These are phyloP conservation scores for Glonium stellatum DNA, from an alignment of 495 filamentous ascomycete species.

Conservation along the genomic window DNA sequence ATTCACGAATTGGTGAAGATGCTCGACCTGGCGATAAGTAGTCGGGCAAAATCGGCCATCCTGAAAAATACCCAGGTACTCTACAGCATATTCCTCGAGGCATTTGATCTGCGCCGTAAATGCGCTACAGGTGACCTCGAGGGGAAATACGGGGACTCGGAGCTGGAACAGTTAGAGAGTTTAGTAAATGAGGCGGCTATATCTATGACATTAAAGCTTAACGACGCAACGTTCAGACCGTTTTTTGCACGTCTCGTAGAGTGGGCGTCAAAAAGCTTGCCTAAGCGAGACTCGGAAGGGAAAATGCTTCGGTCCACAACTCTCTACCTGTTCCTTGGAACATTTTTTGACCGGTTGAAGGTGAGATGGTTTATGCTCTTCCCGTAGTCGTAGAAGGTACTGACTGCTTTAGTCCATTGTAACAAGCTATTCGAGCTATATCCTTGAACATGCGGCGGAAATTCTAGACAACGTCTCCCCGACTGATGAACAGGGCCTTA, in stretches of 20 bases:
- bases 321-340: constrained; percentile 69
- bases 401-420: constrained; percentile 60
- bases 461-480: constrained; percentile 48
- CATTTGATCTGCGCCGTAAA: constrained; percentile 34
- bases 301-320: constrained; percentile 53
- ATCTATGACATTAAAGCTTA: constrained; percentile 91
- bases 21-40: constrained; percentile 61
- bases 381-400: background rate
- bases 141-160: constrained; percentile 41
- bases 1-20: constrained; percentile 59
- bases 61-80: constrained; percentile 60
- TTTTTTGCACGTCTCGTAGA: constrained; percentile 77
- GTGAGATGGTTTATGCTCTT: constrained; percentile 27
- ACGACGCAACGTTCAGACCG: constrained; percentile 92
- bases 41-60: constrained; percentile 65
- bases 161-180: constrained; percentile 59
- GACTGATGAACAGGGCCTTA: constrained; percentile 47
- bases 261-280: constrained; percentile 55
- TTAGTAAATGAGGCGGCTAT: constrained; percentile 60
- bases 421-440: constrained; percentile 78
- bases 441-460: constrained; percentile 64
- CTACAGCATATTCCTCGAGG: constrained; percentile 62
- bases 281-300: constrained; percentile 54
- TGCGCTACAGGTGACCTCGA: constrained; percentile 25
- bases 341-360: constrained; percentile 78